A percentile compares a stretch with the other conserved stretches of the same genome.
phyloP scores from a whole-genome alignment of 2,329 filamentous ascomycete species.

The Phyllosticta citrichinensis region DNA sequence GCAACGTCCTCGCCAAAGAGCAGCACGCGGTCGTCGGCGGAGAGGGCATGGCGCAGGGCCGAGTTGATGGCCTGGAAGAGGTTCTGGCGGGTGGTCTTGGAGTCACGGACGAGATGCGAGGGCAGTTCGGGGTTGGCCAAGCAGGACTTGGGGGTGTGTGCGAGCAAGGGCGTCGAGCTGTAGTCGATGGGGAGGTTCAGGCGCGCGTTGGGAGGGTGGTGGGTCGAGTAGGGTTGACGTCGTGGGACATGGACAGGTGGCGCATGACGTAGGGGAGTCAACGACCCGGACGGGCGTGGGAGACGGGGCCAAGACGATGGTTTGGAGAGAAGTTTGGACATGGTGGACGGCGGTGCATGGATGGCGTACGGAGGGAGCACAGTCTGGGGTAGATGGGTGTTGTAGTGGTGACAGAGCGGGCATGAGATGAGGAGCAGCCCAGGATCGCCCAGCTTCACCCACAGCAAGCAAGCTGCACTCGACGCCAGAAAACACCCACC shows the following conservation, averaged over 20 bases:
- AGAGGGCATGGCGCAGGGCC: conserved; percentile 71
- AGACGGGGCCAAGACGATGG: not conserved
- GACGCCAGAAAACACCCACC: not conserved
- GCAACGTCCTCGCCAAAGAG: conserved; percentile 96
- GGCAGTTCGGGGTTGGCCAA: conserved; percentile 65
- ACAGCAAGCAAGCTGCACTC: too few relatives aligned
- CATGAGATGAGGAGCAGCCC: too few relatives aligned
- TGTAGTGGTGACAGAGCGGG: not conserved
- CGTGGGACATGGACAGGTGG: not conserved
- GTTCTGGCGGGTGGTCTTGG: conserved; percentile 59
- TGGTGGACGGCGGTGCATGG: not conserved
- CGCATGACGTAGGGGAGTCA: not conserved
- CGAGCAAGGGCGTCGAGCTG: conserved; percentile 66
- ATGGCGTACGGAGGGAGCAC: not conserved
- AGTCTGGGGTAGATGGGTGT: conserved; percentile 2
- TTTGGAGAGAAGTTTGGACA: not conserved
- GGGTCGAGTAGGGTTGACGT: conserved; percentile 36
- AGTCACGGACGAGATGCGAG: conserved; percentile 47
- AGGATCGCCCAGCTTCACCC: too few relatives aligned
- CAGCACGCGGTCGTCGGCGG: conserved; percentile 73
- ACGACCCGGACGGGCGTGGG: not conserved
- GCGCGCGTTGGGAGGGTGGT: conserved; percentile 38
- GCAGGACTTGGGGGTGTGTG: conserved; percentile 66
- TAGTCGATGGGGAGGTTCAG: conserved; percentile 88
- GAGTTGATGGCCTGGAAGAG: conserved; percentile 91